A percentile compares a stretch with the other conserved stretches of the same genome.
Evolutionary conservation across 1,139 yeast species (phyloP).

Genomic region (Magnusiomyces magnusii): DNA sequence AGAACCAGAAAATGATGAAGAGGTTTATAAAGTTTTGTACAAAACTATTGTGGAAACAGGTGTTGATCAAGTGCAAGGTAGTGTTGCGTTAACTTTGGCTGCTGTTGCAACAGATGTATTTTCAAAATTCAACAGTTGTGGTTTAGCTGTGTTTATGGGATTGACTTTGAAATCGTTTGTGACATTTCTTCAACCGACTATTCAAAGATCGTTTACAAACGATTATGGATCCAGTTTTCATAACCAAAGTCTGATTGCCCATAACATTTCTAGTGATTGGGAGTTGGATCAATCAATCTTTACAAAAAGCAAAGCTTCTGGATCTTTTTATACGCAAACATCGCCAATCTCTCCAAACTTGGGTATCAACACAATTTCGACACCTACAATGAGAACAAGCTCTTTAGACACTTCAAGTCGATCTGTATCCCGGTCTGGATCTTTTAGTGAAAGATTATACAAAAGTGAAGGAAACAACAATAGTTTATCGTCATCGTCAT

Average conservation of each 20-base stretch:
- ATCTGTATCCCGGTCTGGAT: too few relatives aligned
- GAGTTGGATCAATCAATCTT: too few relatives aligned
- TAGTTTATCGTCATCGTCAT: too few relatives aligned
- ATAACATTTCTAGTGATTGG: too few relatives aligned
- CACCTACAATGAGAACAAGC: too few relatives aligned
- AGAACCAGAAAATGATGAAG: not conserved
- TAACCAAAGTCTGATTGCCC: not conserved
- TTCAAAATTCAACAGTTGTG: constrained; percentile 6
- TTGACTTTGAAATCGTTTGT: constrained; percentile 25
- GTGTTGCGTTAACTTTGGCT: constrained; percentile 27
- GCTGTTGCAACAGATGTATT: constrained; percentile 27
- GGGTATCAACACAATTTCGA: too few relatives aligned
- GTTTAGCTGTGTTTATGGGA: constrained; percentile 24
- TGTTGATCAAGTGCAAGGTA: constrained; percentile 18
- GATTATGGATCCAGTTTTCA: not conserved
- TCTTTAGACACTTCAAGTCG: too few relatives aligned
- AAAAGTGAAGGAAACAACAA: too few relatives aligned
- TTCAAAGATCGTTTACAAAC: not conserved
- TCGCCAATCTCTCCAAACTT: too few relatives aligned
- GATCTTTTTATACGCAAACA: too few relatives aligned
- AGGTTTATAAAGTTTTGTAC: constrained; percentile 12
- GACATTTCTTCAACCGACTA: constrained; percentile 3
- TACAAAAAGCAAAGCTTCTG: too few relatives aligned
- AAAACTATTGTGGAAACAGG: constrained; percentile 13
- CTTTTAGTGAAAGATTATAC: too few relatives aligned